Evolutionary conservation across 805 yeast species (phyloP).

Genomic region (Saturnispora diversa): DNA sequence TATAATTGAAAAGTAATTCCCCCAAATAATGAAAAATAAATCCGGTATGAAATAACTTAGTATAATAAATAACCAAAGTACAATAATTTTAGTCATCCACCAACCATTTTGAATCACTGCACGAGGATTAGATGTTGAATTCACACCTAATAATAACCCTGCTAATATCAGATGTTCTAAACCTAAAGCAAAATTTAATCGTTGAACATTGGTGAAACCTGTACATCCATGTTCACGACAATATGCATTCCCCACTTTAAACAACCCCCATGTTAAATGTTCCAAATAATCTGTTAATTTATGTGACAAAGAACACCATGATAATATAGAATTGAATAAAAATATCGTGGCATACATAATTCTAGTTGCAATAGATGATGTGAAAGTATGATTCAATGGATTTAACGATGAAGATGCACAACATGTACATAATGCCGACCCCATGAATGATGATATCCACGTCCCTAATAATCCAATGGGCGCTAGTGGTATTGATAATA

Average conservation of each 20-base stretch:
- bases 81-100: slow-evolving; percentile 72
- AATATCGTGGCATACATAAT: slow-evolving; percentile 76
- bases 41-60: slow-evolving; percentile 79
- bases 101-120: slow-evolving; percentile 83
- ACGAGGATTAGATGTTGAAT: slow-evolving; percentile 68
- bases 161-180: slow-evolving; percentile 68
- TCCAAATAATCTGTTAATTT: slow-evolving; percentile 70
- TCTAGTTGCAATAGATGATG: slow-evolving; percentile 75
- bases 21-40: slow-evolving; percentile 78
- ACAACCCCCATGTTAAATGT: slow-evolving; percentile 56
- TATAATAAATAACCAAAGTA: slow-evolving; percentile 49
- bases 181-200: slow-evolving; percentile 85
- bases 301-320: slow-evolving; percentile 90
- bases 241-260: slow-evolving; percentile 43
- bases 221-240: slow-evolving; percentile 81
- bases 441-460: slow-evolving; percentile 65
- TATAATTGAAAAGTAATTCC: slow-evolving; percentile 79
- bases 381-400: slow-evolving; percentile 40
- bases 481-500: slow-evolving; percentile 64
- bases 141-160: slow-evolving; percentile 58
- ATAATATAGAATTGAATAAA: slow-evolving; percentile 66
- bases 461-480: slow-evolving; percentile 47
- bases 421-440: slow-evolving; percentile 73
- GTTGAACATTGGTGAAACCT: slow-evolving; percentile 90
- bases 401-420: slow-evolving; percentile 32